These are phyloP conservation scores for Zygoascus bituminiphila DNA, from an alignment of 805 yeast species.

Conservation along the genomic window DNA sequence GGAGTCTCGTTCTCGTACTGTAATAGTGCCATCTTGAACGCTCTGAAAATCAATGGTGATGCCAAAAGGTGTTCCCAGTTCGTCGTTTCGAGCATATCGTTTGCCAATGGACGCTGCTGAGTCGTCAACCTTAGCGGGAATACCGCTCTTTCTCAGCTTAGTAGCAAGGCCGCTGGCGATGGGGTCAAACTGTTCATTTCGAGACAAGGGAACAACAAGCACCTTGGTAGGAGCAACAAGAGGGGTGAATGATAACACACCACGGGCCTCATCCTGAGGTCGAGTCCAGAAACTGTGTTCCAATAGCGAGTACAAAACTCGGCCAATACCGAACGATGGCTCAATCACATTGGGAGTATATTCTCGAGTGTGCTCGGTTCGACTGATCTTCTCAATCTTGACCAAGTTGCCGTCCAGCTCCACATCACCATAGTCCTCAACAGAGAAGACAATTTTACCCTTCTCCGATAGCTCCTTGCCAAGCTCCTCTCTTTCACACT, in stretches of 20 bases:
- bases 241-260: slow-evolving; percentile 89
- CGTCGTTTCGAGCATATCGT: slow-evolving; percentile 97
- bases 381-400: slow-evolving; percentile 66
- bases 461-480: slow-evolving; percentile 55
- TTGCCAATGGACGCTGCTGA: slow-evolving; percentile 96
- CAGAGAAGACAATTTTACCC: slow-evolving; percentile 57
- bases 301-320: slow-evolving; percentile 84
- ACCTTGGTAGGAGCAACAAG: slow-evolving; percentile 97
- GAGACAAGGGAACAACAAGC: slow-evolving; percentile 85
- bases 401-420: slow-evolving; percentile 70
- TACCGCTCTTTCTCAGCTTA: slow-evolving; percentile 66
- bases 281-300: slow-evolving; percentile 96
- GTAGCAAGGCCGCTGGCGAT: slow-evolving; percentile 61
- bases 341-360: slow-evolving; percentile 95
- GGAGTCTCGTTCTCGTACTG: slow-evolving; percentile 94
- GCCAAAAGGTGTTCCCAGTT: slow-evolving; percentile 98
- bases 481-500: slow-evolving; percentile 75
- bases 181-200: slow-evolving; percentile 71
- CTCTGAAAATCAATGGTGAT: slow-evolving; percentile 94
- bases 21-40: slow-evolving; percentile 76
- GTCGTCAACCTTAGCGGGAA: slow-evolving; percentile 94
- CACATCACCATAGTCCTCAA: slow-evolving; percentile 55
- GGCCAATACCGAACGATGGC: slow-evolving; percentile 98
- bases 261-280: slow-evolving; percentile 81
- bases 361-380: slow-evolving; percentile 88